These are phyloP conservation scores for Coemansia sp. DNA, from an alignment of 192 early-diverging fungal genomes.

Conservation along the genomic window DNA sequence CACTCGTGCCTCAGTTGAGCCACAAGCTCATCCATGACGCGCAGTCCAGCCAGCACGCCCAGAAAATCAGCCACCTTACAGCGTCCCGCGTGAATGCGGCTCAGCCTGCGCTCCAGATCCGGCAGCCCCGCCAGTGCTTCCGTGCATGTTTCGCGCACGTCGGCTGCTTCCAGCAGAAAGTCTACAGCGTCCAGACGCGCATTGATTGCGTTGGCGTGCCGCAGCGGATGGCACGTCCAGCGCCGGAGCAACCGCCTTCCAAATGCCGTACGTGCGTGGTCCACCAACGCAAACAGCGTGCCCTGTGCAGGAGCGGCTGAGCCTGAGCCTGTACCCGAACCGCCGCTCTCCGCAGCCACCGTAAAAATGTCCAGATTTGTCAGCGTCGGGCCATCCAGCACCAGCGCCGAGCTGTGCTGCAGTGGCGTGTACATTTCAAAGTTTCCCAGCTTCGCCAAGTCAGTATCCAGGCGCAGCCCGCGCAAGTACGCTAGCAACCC, in stretches of 20 bases:
- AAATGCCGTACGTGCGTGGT: slow-evolving; percentile 84
- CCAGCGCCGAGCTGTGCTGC: slow-evolving; percentile 66
- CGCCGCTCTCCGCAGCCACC: slow-evolving; percentile 68
- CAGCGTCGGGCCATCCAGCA: slow-evolving; percentile 92
- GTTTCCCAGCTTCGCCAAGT: slow-evolving; percentile 81
- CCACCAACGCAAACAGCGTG: slow-evolving; percentile 81
- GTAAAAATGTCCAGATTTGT: slow-evolving; percentile 91
- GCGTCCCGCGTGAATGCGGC: slow-evolving; percentile 81
- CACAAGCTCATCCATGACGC: slow-evolving; percentile 32
- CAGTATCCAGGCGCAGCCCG: slow-evolving; percentile 82
- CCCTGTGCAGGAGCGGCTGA: slow-evolving; percentile 55
- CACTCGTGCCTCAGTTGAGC: slow-evolving; percentile 7
- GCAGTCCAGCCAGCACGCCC: slow-evolving; percentile 61
- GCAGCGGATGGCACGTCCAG: slow-evolving; percentile 90
- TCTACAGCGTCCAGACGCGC: slow-evolving; percentile 87
- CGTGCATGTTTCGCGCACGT: slow-evolving; percentile 53
- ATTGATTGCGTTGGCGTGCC: slow-evolving; percentile 67
- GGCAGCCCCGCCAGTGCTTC: slow-evolving; percentile 60
- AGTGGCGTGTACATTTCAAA: slow-evolving; percentile 84
- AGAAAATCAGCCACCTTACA: slow-evolving; percentile 88
- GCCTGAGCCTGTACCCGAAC: neutral
- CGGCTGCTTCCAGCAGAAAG: slow-evolving; percentile 63
- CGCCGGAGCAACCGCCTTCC: slow-evolving; percentile 75
- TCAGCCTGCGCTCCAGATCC: slow-evolving; percentile 89
- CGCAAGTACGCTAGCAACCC: slow-evolving; percentile 86